Evolutionary conservation across 768 basidiomycete species (phyloP).

Genomic region (Pleurotus tuoliensis): DNA sequence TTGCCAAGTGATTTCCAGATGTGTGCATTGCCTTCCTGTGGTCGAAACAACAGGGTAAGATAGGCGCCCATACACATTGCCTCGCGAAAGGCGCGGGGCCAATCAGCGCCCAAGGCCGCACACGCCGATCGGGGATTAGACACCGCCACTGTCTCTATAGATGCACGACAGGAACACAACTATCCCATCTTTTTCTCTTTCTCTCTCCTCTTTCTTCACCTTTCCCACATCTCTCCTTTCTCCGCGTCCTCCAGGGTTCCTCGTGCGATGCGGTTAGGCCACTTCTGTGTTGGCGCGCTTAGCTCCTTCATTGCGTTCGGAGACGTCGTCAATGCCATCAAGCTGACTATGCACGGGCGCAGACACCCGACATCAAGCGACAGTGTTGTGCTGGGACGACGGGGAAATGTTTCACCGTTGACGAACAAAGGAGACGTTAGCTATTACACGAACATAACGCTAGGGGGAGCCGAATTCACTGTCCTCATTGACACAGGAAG

Average conservation of each 20-base stretch:
- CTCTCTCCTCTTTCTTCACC: background rate
- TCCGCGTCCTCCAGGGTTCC: background rate
- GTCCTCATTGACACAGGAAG: slow-evolving; percentile 22
- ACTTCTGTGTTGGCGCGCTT: background rate
- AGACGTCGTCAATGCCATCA: slow-evolving; percentile 6
- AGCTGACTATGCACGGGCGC: background rate
- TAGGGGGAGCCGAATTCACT: slow-evolving; percentile 13
- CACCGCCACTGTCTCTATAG: background rate
- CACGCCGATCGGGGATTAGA: background rate
- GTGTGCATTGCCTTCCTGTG: background rate
- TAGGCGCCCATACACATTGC: background rate
- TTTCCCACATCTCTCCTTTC: background rate
- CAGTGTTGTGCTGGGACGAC: background rate
- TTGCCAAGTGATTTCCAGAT: too few species aligned
- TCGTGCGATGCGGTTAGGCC: background rate
- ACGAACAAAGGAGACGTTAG: slow-evolving; percentile 9
- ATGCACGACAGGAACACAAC: slow-evolving; percentile 3
- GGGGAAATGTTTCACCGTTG: slow-evolving; percentile 4
- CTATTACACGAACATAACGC: slow-evolving; percentile 17
- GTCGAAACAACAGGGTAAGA: too few species aligned
- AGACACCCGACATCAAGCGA: background rate
- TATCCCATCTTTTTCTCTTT: background rate
- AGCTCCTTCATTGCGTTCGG: background rate
- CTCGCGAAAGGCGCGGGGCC: background rate
- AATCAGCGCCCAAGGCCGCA: background rate